Base-by-base conservation (phyloP, 441 rosid species). In the Croton setiger region DNA sequence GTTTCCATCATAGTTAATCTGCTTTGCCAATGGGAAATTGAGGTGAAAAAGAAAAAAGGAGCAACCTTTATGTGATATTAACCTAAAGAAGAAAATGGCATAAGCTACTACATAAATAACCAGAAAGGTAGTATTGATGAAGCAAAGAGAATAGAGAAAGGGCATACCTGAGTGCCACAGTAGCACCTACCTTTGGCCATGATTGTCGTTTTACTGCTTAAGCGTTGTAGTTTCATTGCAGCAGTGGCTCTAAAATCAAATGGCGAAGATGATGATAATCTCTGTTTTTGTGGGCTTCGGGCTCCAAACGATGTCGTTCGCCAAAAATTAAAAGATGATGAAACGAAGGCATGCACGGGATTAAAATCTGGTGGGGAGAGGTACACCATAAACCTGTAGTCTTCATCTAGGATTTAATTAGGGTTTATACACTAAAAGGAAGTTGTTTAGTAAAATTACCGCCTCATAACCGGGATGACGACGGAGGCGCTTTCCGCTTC, bases 401-500 rank as follows among this genome's bases (percentile, higher is more conserved):
- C 52, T 53, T 18, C 53, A 3, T 36, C 2, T 21, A 49, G 70
- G 64, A 58, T 64, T 57, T 64, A 23, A 4, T 23, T 57, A 64
- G 62, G 73, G 61, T 11, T 53, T 53, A 41, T n/a, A 60, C n/a
- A 9, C 43, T 39, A 1, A 39, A 39, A 39, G 43, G 43, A 39
- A 39, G 43, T 39, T 39, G 7, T 39, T 39, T 39, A 39, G 43
- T 39, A 39, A 39, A 39, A 39, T 39, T 8, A 39, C 71, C 68
- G 14, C 10, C 58, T 36, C 18, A 27, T 57, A 15, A 9, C 64
- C 35, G 80, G 78, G 48, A 67, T 67, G 27, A 61, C 85, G 72
- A 75, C 84, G 83, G 95, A 86, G 48, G 51, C 91, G 21, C 67
- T 92, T 2, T 75, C 88, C n/a, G 92, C 95, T 4, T 83, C 97